phyloP scores from a whole-genome alignment of 192 early-diverging fungal genomes.

The Entrophospora sp. region DNA sequence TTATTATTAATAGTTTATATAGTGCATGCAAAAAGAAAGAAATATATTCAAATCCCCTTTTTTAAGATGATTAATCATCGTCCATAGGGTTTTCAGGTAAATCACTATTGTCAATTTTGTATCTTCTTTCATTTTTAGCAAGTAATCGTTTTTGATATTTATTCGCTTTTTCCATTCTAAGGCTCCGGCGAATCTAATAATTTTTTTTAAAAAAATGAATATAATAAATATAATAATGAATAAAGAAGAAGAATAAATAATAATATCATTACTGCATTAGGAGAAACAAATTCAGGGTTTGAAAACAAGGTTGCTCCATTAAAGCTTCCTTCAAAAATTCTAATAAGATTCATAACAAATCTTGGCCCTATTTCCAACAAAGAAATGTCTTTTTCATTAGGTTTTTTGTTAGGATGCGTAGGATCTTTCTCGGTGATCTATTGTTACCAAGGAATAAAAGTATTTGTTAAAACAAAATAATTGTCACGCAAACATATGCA shows the following conservation, averaged over 20 bases:
- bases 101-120: background rate
- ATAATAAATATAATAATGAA: background rate
- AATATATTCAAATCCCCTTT: too few species aligned
- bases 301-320: conserved; percentile 86
- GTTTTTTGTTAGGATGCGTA: background rate
- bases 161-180: background rate
- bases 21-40: too few species aligned
- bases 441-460: background rate
- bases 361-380: conserved; percentile 95
- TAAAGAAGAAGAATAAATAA: background rate
- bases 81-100: background rate
- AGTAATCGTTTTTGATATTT: background rate
- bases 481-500: background rate
- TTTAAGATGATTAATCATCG: background rate
- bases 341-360: conserved; percentile 86
- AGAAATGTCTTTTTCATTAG: conserved; percentile 53
- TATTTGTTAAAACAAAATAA: background rate
- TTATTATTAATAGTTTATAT: too few species aligned
- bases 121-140: background rate
- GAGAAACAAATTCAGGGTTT: conserved; percentile 80
- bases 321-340: conserved; percentile 94
- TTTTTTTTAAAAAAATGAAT: background rate
- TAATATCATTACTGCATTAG: conserved; percentile 33
- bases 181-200: background rate
- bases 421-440: conserved; percentile 65